Evolutionary conservation across 1,139 yeast genomes (phyloP).

Genomic region (Zygoascus hellenicus): DNA sequence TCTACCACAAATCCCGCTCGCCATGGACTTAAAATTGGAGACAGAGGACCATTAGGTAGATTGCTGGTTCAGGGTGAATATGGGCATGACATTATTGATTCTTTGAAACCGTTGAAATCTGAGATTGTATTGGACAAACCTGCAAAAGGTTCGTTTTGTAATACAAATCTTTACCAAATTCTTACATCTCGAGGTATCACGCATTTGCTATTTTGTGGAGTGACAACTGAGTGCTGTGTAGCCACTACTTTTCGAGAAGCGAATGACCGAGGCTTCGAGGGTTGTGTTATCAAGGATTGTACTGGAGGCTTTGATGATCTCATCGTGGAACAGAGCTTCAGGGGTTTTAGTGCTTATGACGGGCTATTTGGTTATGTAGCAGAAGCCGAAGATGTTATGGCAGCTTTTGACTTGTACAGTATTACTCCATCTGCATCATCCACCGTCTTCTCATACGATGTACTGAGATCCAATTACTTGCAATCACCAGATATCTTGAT

Average conservation of each 20-base stretch:
- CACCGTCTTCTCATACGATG: constrained; percentile 5
- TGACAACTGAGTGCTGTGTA: constrained; percentile 32
- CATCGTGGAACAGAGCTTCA: constrained; percentile 25
- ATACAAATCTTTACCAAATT: constrained; percentile 28
- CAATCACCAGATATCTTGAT: neutral
- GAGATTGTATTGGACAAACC: constrained; percentile 31
- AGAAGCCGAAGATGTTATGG: constrained; percentile 11
- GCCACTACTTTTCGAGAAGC: constrained; percentile 31
- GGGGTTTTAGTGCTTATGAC: constrained; percentile 28
- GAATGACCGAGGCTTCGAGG: constrained; percentile 31
- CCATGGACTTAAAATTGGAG: constrained; percentile 26
- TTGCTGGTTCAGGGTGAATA: constrained; percentile 29
- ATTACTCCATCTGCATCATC: neutral
- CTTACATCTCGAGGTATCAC: constrained; percentile 28
- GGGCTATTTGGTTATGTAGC: constrained; percentile 28
- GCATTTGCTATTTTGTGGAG: constrained; percentile 27
- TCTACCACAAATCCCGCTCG: constrained; percentile 20
- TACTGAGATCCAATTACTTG: neutral
- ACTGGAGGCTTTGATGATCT: constrained; percentile 28
- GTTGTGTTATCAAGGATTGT: constrained; percentile 29
- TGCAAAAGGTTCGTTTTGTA: constrained; percentile 31
- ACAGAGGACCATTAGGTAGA: constrained; percentile 30
- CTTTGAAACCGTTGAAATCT: constrained; percentile 23
- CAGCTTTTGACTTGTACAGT: constrained; percentile 7
- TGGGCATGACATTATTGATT: constrained; percentile 31